phyloP scores from a whole-genome alignment of 1,139 yeast species.

The Oligophagozyma castellii region DNA sequence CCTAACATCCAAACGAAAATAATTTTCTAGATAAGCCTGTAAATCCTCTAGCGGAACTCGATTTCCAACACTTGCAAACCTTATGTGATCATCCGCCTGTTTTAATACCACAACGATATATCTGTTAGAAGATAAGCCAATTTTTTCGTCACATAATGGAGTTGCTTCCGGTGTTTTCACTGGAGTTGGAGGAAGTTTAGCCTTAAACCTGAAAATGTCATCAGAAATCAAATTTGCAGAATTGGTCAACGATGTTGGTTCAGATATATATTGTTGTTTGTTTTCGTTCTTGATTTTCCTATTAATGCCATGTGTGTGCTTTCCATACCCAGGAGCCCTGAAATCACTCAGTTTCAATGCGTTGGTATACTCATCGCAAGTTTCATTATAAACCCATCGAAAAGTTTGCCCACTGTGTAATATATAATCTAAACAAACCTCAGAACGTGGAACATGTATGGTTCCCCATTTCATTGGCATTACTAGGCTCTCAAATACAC shows the following conservation, averaged over 20 bases:
- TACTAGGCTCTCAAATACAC: too few species aligned
- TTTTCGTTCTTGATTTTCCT: too few species aligned
- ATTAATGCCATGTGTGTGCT: conserved; percentile 21
- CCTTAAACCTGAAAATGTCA: too few species aligned
- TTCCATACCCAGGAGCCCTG: conserved; percentile 23
- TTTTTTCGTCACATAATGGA: too few species aligned
- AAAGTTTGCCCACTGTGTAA: conserved; percentile 85
- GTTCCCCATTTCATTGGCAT: too few species aligned
- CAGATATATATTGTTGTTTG: too few species aligned
- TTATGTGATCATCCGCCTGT: conserved; percentile 8
- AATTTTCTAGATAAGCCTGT: conserved; percentile 39
- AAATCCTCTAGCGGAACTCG: conserved; percentile 5
- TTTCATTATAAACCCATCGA: conserved; percentile 24
- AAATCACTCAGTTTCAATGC: conserved; percentile 14
- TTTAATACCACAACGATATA: too few species aligned
- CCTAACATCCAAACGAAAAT: conserved; percentile 52
- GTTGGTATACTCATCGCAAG: conserved; percentile 10
- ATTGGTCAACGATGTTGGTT: too few species aligned
- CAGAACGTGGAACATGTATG: conserved; percentile 24
- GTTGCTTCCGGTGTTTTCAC: too few species aligned
- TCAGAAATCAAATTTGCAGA: too few species aligned
- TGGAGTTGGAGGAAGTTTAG: too few species aligned
- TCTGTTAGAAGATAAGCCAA: too few species aligned
- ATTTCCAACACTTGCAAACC: conserved; percentile 10
- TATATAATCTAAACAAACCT: conserved; percentile 52